These are phyloP conservation scores for Lipomyces kockii DNA, from an alignment of 805 yeast species.

Conservation along the genomic window DNA sequence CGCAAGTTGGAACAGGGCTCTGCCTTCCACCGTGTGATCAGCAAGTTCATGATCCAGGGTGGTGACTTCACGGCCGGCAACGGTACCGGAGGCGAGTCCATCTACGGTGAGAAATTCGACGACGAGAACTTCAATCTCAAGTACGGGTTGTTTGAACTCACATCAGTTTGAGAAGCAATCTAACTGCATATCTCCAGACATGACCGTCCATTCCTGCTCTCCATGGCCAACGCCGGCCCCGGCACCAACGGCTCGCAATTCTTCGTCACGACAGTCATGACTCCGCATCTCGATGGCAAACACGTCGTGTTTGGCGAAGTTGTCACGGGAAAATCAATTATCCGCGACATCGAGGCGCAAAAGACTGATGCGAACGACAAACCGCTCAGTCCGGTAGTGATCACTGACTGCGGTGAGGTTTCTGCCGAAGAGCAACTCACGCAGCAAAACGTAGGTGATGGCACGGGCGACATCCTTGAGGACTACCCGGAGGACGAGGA, in stretches of 20 bases:
- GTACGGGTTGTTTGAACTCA: constrained; percentile 8
- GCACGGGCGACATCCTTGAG: constrained; percentile 82
- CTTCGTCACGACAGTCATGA: constrained; percentile 87
- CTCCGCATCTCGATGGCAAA: constrained; percentile 93
- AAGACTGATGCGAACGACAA: constrained; percentile 69
- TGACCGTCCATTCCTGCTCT: constrained; percentile 81
- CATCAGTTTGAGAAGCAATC: neutral
- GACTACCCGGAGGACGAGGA: constrained; percentile 75
- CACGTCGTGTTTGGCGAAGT: constrained; percentile 97
- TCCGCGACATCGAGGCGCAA: constrained; percentile 71
- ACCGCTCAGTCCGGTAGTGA: constrained; percentile 72
- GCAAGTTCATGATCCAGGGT: constrained; percentile 83
- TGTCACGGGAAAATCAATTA: constrained; percentile 45
- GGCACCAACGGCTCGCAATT: constrained; percentile 96
- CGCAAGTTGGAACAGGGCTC: constrained; percentile 59
- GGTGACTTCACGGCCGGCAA: constrained; percentile 72
- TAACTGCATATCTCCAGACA: constrained; percentile 56
- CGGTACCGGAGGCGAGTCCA: constrained; percentile 76
- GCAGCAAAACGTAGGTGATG: constrained; percentile 56
- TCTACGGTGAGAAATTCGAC: constrained; percentile 83
- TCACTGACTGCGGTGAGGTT: constrained; percentile 76
- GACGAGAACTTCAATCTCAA: constrained; percentile 74
- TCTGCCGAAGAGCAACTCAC: constrained; percentile 57
- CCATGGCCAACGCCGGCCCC: constrained; percentile 98
- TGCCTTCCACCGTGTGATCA: constrained; percentile 88